A percentile compares a stretch with the other conserved stretches of the same genome.
Evolutionary conservation across 495 filamentous ascomycete genomes (phyloP).

Genomic region (Hypoxylon lienhwacheense): DNA sequence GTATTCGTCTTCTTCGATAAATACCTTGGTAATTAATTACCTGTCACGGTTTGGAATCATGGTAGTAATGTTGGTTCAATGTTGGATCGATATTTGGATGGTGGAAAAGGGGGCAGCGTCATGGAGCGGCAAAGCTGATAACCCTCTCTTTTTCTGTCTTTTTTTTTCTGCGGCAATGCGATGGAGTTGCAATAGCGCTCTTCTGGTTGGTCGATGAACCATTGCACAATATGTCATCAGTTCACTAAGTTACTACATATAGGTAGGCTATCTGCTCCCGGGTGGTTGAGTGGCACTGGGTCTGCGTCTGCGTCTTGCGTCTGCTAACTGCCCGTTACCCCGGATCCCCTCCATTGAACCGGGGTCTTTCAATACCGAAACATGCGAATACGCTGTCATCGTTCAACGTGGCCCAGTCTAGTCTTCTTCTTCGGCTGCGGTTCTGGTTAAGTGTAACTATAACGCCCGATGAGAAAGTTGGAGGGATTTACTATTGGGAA

Average conservation of each 20-base stretch:
- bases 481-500: constrained; percentile 10
- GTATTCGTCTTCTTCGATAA: too few relatives aligned
- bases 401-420: constrained; percentile 7
- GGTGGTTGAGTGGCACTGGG: constrained; percentile 17
- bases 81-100: too few relatives aligned
- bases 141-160: background rate
- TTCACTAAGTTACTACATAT: too few relatives aligned
- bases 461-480: constrained; percentile 6
- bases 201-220: constrained; percentile 23
- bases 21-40: too few relatives aligned
- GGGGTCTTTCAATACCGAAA: constrained; percentile 6
- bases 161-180: background rate
- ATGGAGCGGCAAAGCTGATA: constrained; percentile 11
- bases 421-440: constrained; percentile 21
- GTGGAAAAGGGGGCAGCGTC: background rate
- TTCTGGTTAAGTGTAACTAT: constrained; percentile 3
- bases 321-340: constrained; percentile 27
- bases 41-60: too few relatives aligned
- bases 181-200: background rate
- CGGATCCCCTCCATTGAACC: constrained; percentile 31
- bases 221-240: constrained; percentile 37
- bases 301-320: background rate
- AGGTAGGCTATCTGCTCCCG: too few relatives aligned
- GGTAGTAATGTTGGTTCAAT: too few relatives aligned
- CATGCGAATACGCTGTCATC: constrained; percentile 26